Evolutionary conservation across 1,139 yeast genomes (phyloP), one percentile per base, ranked within the genome.

Genomic region (Scheffersomyces stambukii): DNA sequence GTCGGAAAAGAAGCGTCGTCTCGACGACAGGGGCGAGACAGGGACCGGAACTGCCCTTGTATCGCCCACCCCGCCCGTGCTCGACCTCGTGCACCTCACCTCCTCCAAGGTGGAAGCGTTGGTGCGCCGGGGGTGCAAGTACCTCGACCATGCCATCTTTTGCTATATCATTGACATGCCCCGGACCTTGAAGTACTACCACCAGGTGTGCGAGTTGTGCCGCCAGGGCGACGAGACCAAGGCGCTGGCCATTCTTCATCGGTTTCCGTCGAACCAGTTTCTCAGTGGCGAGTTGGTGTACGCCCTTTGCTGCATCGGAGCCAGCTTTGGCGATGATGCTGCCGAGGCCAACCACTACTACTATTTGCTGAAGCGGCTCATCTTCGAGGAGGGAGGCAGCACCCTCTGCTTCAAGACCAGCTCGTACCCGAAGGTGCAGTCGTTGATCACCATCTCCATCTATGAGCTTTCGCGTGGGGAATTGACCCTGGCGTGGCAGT

Each of bases 401-500:
- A 17, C 16, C 9, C 13, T 31, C 13, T 19, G 28, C 3, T 29
- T 36, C 6, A 24, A 20, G 8, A 22, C 28, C 16, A 27, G 33
- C 5, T 31, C 35, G 16, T 36, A 28, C 19, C 37, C 39, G 4
- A 27, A 29, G 22, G 23, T 36, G n/a, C 30, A 33, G 18, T 24
- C 36, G 5, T 8, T 36, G 19, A 9, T 33, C 4, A 20, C 28
- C 9, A 21, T 27, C 23, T 35, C 39, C 3, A 8, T 36, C n/a
- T 24, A 24, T 19, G 37, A 36, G 19, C 21, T 36, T 15, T 21
- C 25, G 17, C 27, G 25, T 11, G 39, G 37, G 5, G 34, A 36
- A 22, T 28, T 36, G 20, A 29, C 39, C 6, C 24, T 21, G 4
- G 30, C 37, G 9, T 36, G 39, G 39, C 35, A 33, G 25, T 16